Base-by-base conservation (phyloP, 352 stramenopile genomes). In the Phytophthora litchii region DNA sequence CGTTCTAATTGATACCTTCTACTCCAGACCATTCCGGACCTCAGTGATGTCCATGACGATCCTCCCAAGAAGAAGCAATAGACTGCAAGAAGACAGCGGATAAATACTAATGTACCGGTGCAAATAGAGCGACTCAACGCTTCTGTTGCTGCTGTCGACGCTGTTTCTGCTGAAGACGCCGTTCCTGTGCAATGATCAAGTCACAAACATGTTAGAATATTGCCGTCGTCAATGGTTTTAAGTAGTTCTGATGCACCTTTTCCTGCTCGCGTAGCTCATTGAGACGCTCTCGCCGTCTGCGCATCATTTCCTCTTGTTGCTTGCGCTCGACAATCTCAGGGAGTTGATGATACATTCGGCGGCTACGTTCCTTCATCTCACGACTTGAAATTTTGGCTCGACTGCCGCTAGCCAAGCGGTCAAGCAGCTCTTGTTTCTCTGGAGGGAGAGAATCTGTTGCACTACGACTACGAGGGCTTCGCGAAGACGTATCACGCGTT, bases 291-390 rank as follows among this genome's bases (percentile, higher is more conserved):
- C 79, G 79, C 16, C 86, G 78, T n/a, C 77, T 61, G 19, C 69
- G 72, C 48, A 91, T 61, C 14, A 89, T 62, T 60, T 95, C 82
- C 35, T 93, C 79, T 48, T 93, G 80, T 7, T 80, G 76, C 54
- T 88, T 87, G 9, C 69, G 70, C 64, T 92, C 82, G 10, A 91
- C 56, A 32, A 93, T 80, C 60, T 93, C 86, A 0, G 82, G 86
- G 0, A 93, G 60, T 51, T 91, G 65, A 36, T 83, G 72, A 53
- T 92, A 93, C 27, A 89, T 47, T 11, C 83, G 76, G 6, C 57
- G 70, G 10, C 72, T 92, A 23, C 83, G 75, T 31, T 83, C 74
- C 32, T 80, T 85, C 81, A 92, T 92, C 49, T 92, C 85, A 4
- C 73, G 60, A 3, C 43, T 55, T 1, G 85, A 87, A 4, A 92